Evolutionary conservation across 371 early-diverging fungal species (phyloP).

Genomic region (Mucor ambiguus): DNA sequence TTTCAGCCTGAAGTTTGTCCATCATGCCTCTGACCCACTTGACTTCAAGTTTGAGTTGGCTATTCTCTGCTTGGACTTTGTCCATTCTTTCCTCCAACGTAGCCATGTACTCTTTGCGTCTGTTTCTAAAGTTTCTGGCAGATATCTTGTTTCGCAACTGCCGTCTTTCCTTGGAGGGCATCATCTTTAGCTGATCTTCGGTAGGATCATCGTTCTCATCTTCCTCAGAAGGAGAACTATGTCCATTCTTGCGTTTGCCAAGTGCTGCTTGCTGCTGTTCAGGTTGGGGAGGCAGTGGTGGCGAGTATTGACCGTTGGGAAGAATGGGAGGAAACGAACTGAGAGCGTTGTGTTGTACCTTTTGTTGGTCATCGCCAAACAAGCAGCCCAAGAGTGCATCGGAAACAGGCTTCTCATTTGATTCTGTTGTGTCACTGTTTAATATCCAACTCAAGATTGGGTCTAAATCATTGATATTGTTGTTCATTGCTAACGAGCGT

Average conservation of each 20-base stretch:
- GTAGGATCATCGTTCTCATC: constrained; percentile 27
- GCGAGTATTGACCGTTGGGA: not conserved
- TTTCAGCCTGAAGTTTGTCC: constrained; percentile 30
- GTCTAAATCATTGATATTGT: not conserved
- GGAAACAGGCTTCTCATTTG: not conserved
- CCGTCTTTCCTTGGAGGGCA: constrained; percentile 31
- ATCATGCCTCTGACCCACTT: constrained; percentile 30
- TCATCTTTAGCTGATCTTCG: constrained; percentile 18
- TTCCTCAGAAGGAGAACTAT: constrained; percentile 12
- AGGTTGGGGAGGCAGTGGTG: not conserved
- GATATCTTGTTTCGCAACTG: constrained; percentile 33
- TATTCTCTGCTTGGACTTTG: constrained; percentile 22
- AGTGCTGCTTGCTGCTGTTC: not conserved
- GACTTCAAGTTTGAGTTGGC: constrained; percentile 24
- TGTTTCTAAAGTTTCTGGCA: constrained; percentile 31
- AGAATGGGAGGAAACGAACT: not conserved
- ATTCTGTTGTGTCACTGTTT: constrained; percentile 1
- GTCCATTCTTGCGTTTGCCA: not conserved
- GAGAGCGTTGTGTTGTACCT: not conserved
- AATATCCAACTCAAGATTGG: constrained; percentile 20
- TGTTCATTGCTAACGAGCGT: not conserved
- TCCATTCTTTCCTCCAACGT: constrained; percentile 21
- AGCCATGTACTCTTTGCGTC: constrained; percentile 29
- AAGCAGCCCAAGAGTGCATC: constrained; percentile 11
- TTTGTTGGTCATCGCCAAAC: not conserved